A percentile compares a stretch with the other conserved stretches of the same genome.
Evolutionary conservation across 768 basidiomycete species (phyloP).

Genomic region (Lentinula detonsa): DNA sequence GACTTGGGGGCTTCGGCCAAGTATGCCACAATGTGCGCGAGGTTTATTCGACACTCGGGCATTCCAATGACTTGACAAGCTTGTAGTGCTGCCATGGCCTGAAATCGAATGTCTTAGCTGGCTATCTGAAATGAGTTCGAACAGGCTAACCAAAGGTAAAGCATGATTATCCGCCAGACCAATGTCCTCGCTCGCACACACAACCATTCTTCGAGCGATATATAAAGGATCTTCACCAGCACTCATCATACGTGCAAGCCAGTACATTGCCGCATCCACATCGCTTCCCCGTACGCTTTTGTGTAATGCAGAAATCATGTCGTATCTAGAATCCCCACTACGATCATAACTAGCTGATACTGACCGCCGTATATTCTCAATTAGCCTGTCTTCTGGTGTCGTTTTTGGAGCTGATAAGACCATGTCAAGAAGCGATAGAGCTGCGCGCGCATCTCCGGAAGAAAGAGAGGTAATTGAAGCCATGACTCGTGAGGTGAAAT

Average conservation of each 20-base stretch:
- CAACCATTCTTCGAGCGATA: slow-evolving; percentile 66
- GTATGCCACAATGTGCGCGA: slow-evolving; percentile 73
- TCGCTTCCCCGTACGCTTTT: slow-evolving; percentile 78
- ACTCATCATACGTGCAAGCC: slow-evolving; percentile 79
- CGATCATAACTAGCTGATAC: slow-evolving; percentile 69
- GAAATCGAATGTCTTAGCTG: not conserved
- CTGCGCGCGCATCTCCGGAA: slow-evolving; percentile 70
- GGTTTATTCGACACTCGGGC: slow-evolving; percentile 76
- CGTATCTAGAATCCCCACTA: slow-evolving; percentile 69
- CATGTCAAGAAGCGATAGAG: slow-evolving; percentile 72
- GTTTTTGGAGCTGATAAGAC: slow-evolving; percentile 39
- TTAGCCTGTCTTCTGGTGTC: slow-evolving; percentile 41
- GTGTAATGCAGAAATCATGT: slow-evolving; percentile 82
- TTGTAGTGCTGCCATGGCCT: slow-evolving; percentile 60
- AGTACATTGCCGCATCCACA: slow-evolving; percentile 77
- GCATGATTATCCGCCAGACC: slow-evolving; percentile 77
- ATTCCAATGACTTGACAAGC: slow-evolving; percentile 71
- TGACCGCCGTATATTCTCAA: slow-evolving; percentile 54
- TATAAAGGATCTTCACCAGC: slow-evolving; percentile 80
- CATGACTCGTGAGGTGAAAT: slow-evolving; percentile 41
- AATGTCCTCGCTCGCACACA: slow-evolving; percentile 83
- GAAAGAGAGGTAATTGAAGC: slow-evolving; percentile 47
- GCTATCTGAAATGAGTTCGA: not conserved
- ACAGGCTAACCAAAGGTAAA: slow-evolving; percentile 56
- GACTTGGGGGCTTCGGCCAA: slow-evolving; percentile 81